A percentile compares a stretch with the other conserved stretches of the same genome.
These are phyloP conservation scores for Irpex sp. DNA, from an alignment of 1,284 basidiomycete species.

Conservation along the genomic window DNA sequence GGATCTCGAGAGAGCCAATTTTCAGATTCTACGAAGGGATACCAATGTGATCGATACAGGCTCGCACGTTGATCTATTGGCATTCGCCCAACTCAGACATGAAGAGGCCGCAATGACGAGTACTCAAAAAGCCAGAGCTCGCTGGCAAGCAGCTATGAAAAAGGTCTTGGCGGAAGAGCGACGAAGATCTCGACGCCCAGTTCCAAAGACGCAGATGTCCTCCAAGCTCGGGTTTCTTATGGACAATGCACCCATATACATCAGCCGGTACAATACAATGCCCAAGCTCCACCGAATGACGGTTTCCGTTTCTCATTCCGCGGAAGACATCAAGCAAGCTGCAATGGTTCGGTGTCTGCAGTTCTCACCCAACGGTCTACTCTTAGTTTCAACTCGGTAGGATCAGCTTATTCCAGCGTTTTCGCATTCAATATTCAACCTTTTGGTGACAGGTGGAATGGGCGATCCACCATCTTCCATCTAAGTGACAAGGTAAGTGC, in stretches of 20 bases:
- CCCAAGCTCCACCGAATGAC: constrained; percentile 4
- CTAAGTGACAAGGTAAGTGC: neutral
- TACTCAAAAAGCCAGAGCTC: neutral
- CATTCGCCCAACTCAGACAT: neutral
- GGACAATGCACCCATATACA: neutral
- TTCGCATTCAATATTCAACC: neutral
- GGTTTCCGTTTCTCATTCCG: neutral
- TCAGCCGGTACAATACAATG: neutral
- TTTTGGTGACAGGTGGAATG: neutral
- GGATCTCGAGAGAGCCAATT: neutral
- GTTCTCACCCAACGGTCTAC: constrained; percentile 6
- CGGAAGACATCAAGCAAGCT: neutral
- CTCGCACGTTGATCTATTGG: neutral
- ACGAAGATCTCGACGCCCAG: neutral
- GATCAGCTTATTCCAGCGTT: neutral
- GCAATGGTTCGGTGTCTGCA: constrained; percentile 1
- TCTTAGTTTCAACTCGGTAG: constrained; percentile 5
- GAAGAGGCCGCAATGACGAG: neutral
- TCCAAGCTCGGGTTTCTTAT: neutral
- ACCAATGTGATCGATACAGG: neutral
- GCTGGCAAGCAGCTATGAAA: constrained; percentile 6
- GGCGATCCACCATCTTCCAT: neutral
- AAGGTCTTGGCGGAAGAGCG: neutral
- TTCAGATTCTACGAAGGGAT: neutral
- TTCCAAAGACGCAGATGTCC: neutral